phyloP scores from a whole-genome alignment of 176 grass and related monocot species.

The Eleusine coracana region DNA sequence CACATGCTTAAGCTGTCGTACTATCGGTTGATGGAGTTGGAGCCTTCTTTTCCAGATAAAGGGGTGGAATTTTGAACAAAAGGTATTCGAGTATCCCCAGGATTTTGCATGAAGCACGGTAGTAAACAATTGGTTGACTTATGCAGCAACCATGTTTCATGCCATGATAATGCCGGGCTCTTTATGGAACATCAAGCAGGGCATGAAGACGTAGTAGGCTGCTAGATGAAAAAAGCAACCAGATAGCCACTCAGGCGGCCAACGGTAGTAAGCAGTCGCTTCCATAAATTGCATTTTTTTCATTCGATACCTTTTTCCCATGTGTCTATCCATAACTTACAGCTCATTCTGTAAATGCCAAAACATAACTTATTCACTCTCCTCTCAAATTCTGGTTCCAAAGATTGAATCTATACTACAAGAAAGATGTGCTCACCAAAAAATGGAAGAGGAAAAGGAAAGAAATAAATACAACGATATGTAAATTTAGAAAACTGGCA shows the following conservation, averaged over 20 bases:
- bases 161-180: too few species aligned
- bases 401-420: constrained; percentile 47
- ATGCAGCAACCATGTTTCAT: neutral
- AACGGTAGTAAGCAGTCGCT: neutral
- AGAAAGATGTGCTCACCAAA: neutral
- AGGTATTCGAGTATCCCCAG: neutral
- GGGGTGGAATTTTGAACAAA: neutral
- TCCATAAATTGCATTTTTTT: neutral
- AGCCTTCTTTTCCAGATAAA: too few species aligned
- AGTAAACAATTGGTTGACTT: neutral
- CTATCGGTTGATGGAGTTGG: neutral
- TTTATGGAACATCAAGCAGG: neutral
- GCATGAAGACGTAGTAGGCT: neutral
- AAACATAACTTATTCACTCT: constrained; percentile 45
- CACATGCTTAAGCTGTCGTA: constrained; percentile 9
- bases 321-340: constrained; percentile 34
- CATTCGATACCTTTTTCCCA: constrained; percentile 12
- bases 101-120: neutral
- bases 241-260: neutral
- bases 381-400: constrained; percentile 11
- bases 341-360: constrained; percentile 7
- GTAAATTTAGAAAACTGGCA: constrained; percentile 38
- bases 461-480: constrained; percentile 42
- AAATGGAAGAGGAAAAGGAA: neutral
- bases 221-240: neutral